Evolutionary conservation across 768 basidiomycete genomes (phyloP), one percentile per base, ranked within the genome.

Genomic region (Paxillus rubicundulus): DNA sequence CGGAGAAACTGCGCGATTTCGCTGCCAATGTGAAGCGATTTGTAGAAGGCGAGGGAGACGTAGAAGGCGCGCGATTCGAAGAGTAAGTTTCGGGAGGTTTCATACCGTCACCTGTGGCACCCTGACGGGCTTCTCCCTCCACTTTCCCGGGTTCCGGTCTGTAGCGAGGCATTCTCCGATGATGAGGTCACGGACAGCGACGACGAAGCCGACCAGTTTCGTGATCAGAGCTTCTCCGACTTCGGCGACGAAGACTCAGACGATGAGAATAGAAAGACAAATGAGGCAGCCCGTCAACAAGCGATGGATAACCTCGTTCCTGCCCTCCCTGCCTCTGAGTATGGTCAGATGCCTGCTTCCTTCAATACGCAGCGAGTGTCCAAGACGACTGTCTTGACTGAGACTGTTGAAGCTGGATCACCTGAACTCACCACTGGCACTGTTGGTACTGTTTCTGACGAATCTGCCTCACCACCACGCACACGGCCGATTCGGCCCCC

Each of bases 11-110:
- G 28, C 84, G 82, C 59, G 78, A 81, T 54, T 77, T 99, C 47
- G 95, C 97, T 10, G 72, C 79, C 54, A 90, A 91, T 65, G 92
- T 99, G 1, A 87, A 90, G 60, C 74, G 75, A n/a, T 99, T 99
- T 64, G 85, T 99, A 2, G 85, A 92, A 59, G 93, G 89, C 2
- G 72, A 95, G 64, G 97, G 97, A 2, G 87, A 90, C 53, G 54
- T 97, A 9, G 87, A 92, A 56, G 97, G 97, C 4, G 97, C 93
- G 0, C 72, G 77, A 56, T 96, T 99, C 62, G 84, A 86, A 49
- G 96, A 98, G 95, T 98, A 71, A 63, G 88, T 75, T 16, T 39
- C 41, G 44, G 24, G 49, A 49, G 33, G 49, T 21, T 45, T 34
- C 47, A 40, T 27, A n/a, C 24, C 21, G 12, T 27, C 18, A 37